Evolutionary conservation across 2,329 filamentous ascomycete genomes (phyloP), one percentile per base, ranked within the genome.

Genomic region (Alternaria solani): DNA sequence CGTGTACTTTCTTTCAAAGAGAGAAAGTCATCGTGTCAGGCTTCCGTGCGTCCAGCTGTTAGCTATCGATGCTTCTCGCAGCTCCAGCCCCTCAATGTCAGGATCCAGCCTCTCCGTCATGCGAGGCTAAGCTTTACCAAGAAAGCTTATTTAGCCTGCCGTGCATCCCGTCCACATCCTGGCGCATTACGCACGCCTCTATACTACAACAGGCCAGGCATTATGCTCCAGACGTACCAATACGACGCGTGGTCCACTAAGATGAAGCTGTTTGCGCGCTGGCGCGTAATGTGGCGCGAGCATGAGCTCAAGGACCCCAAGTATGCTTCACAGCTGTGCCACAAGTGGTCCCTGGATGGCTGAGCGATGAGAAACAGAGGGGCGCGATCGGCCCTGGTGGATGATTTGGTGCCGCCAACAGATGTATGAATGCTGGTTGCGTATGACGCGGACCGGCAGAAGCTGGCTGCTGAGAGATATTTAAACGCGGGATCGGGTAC

Each of bases 71-170:
- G 18, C 38, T 18, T 18, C 14, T 39, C 16, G 11, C 25, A 55
- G 38, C 23, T 41, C 16, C 25, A 32, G 7, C 26, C 8, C 30
- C 30, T 38, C 16, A n/a, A 39, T 16, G 3, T 5, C 5, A 7
- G 14, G 20, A 12, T 23, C 42, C 36, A 48, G 42, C 28, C 14
- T n/a, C 20, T 23, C 20, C 1, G 20, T 43, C 20, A 30, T 44
- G 28, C 43, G 9, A 53, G 53, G 63, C 64, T 65, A 74, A 75
- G 72, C 73, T 65, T 73, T 70, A 62, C 69, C 68, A 72, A 74
- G 70, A 56, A 65, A 68, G 67, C 69, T 74, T 72, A 47, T 49
- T 49, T 62, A 55, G 44, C 51, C 53, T 61, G 39, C 57, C 46
- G 42, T 47, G 41, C 38, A 44, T 59, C 26, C 48, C 48, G 28